Evolutionary conservation across 2,329 filamentous ascomycete species (phyloP), one percentile per base, ranked within the genome.

Genomic region (Talaromyces sp.): DNA sequence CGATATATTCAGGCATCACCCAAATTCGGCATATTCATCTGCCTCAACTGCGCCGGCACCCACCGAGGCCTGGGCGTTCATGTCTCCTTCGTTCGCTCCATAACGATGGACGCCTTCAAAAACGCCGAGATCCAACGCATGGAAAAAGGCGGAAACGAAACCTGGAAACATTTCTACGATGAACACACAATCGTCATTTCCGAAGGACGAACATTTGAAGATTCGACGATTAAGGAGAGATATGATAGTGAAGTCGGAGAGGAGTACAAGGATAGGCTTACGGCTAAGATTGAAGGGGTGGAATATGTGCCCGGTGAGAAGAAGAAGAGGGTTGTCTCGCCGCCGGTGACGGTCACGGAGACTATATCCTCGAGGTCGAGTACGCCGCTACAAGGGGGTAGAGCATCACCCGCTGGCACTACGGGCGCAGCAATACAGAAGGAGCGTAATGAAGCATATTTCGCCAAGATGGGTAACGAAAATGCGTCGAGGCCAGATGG

Each of bases 81-180:
- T 83, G 97, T 99, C 78, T 97, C 93, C 76, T 99, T 99, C 81
- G 93, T 99, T 69, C 90, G 95, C 66, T 95, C 91, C 73, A 95
- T 98, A 74, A 97, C 92, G 67, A 99, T 99, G 95, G 95, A 99
- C 81, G 93, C 93, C 65, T 98, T 99, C 84, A 99, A 99, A 79
- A 87, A 88, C 69, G 86, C 86, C 72, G 95, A 99, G 80, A 94
- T 98, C 73, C 89, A 92, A 79, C 90, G 93, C 70, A 98, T 99
- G 95, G 88, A 93, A 66, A 83, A 90, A 24, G 95, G 94, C 54
- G 95, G 95, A 62, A 99, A 99, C 79, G 88, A 90, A 67, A 85
- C 88, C 16, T 98, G 93, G 90, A 89, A 90, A 71, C 82, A 85
- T 27, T 98, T 97, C 80, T 99, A 96, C 78, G 90, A 96, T 71